phyloP scores from a whole-genome alignment of 1,284 basidiomycete species.

The Meira nashicola region DNA sequence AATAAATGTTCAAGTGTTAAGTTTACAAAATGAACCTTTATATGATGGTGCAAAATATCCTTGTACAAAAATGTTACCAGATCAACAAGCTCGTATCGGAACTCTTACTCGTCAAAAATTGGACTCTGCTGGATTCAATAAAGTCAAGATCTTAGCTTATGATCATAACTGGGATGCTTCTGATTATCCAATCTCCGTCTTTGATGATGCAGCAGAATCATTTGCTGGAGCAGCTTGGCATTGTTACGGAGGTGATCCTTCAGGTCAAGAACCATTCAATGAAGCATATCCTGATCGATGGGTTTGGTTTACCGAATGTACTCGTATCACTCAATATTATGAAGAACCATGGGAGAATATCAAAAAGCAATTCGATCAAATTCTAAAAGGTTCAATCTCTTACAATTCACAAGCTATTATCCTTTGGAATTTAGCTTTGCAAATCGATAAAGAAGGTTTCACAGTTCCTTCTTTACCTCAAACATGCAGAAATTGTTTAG shows the following conservation, averaged over 20 bases:
- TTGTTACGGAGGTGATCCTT: slow-evolving; percentile 30
- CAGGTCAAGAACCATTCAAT: slow-evolving; percentile 18
- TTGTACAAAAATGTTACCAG: slow-evolving; percentile 19
- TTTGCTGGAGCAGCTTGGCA: slow-evolving; percentile 36
- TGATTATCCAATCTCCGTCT: slow-evolving; percentile 23
- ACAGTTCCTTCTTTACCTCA: slow-evolving; percentile 29
- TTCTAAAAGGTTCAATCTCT: slow-evolving; percentile 30
- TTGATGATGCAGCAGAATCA: slow-evolving; percentile 10
- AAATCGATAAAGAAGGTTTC: slow-evolving; percentile 32
- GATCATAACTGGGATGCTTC: slow-evolving; percentile 36
- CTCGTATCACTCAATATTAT: slow-evolving; percentile 28
- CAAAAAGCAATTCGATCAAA: slow-evolving; percentile 22
- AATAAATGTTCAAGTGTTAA: slow-evolving; percentile 18
- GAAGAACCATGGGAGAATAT: slow-evolving; percentile 39
- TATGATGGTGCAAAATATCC: slow-evolving; percentile 23
- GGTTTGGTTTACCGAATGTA: slow-evolving; percentile 31
- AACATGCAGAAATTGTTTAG: slow-evolving; percentile 31
- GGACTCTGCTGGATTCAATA: slow-evolving; percentile 18
- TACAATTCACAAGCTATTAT: slow-evolving; percentile 20
- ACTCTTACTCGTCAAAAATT: slow-evolving; percentile 16
- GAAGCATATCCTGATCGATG: slow-evolving; percentile 26
- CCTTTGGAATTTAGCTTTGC: slow-evolving; percentile 33
- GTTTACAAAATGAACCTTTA: slow-evolving; percentile 30
- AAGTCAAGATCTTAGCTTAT: slow-evolving; percentile 19
- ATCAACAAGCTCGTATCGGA: slow-evolving; percentile 21